These are phyloP conservation scores for Metarhizium brunneum DNA, from an alignment of 2,329 filamentous ascomycete species.

Conservation along the genomic window DNA sequence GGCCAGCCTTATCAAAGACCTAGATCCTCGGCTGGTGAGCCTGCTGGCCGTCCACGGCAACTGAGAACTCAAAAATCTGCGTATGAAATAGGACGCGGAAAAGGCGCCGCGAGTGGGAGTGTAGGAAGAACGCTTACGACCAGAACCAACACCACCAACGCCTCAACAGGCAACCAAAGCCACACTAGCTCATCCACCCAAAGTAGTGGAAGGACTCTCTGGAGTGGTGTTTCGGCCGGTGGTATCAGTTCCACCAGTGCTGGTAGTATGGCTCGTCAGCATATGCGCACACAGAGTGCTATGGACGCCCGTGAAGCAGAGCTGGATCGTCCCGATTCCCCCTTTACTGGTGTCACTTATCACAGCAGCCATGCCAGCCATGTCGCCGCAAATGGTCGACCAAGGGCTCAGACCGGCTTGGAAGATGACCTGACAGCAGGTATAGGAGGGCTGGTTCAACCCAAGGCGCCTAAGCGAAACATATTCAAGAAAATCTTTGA, in stretches of 20 bases:
- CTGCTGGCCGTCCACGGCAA: conserved; percentile 31
- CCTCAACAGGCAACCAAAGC: conserved; percentile 63
- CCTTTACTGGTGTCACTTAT: conserved; percentile 75
- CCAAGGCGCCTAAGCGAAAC: conserved; percentile 73
- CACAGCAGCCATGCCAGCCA: conserved; percentile 76
- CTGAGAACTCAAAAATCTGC: conserved; percentile 62
- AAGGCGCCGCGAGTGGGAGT: conserved; percentile 18
- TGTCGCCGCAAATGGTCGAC: conserved; percentile 29
- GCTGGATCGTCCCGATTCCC: conserved; percentile 47
- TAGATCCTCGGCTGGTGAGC: conserved; percentile 47
- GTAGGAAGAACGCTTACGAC: conserved; percentile 77
- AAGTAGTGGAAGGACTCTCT: conserved; percentile 74
- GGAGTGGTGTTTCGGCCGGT: conserved; percentile 88
- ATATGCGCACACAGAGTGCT: conserved; percentile 55
- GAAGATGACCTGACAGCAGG: conserved; percentile 57
- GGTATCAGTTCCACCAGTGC: conserved; percentile 93
- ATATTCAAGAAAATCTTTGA: conserved; percentile 96
- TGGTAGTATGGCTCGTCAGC: conserved; percentile 78
- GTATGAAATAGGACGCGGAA: conserved; percentile 57
- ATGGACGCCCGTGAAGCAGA: conserved; percentile 51
- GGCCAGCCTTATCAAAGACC: conserved; percentile 41
- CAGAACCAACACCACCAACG: conserved; percentile 76
- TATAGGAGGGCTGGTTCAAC: conserved; percentile 68
- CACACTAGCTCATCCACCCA: conserved; percentile 66
- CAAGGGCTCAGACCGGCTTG: conserved; percentile 59